Percentiles rank a stretch among this genome's conserved stretches.
Evolutionary conservation across 495 filamentous ascomycete genomes (phyloP).

Genomic region (Aspergillus steynii): DNA sequence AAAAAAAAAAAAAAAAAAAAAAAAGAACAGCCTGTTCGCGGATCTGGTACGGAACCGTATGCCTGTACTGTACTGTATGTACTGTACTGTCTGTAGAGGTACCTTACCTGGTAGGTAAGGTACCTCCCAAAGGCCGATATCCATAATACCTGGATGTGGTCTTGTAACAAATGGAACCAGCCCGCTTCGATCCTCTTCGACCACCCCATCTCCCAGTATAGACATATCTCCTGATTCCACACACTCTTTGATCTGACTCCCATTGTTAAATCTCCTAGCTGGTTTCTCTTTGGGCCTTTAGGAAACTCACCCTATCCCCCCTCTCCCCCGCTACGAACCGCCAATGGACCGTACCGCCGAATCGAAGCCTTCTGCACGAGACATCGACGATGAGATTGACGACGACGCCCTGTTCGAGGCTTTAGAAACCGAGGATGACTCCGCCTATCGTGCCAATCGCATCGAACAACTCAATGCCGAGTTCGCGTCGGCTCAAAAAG

Average conservation of each 20-base stretch:
- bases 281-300: too few species aligned
- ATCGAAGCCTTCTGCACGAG: constrained; percentile 12
- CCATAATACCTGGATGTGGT: too few species aligned
- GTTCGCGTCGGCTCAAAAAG: constrained; percentile 48
- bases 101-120: too few species aligned
- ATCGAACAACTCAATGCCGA: constrained; percentile 72
- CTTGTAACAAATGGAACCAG: too few species aligned
- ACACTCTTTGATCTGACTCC: too few species aligned
- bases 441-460: constrained; percentile 66
- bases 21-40: constrained; percentile 4
- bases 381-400: constrained; percentile 50
- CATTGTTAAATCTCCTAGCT: too few species aligned
- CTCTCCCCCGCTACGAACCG: not conserved
- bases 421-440: constrained; percentile 65
- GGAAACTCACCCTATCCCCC: not conserved
- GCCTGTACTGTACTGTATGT: not conserved
- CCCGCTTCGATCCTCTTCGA: too few species aligned
- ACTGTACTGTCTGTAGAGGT: not conserved
- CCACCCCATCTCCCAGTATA: too few species aligned
- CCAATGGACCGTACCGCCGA: constrained; percentile 6
- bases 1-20: constrained; percentile 5
- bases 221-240: too few species aligned
- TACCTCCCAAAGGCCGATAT: too few species aligned
- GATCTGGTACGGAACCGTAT: not conserved
- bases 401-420: constrained; percentile 72